These are phyloP conservation scores for Artemisia tridentata DNA, from an alignment of 129 eudicot genomes.

Conservation along the genomic window DNA sequence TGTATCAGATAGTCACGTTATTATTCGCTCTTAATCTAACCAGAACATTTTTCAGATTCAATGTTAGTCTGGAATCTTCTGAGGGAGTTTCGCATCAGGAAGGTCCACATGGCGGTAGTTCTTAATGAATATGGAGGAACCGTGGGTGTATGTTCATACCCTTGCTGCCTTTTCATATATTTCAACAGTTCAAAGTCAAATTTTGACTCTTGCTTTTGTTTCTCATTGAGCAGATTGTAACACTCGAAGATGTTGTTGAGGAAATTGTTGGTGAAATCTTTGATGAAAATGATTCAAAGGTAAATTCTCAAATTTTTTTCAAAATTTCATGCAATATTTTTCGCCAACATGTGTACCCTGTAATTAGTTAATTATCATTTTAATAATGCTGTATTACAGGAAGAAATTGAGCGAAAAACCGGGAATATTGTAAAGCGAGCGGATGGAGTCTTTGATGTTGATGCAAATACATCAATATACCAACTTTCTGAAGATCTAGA, in stretches of 20 bases:
- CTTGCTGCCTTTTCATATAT: conserved; percentile 19
- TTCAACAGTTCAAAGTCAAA: conserved; percentile 7
- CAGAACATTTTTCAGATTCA: conserved; percentile 47
- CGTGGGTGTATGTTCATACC: conserved; percentile 56
- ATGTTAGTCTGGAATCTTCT: conserved; percentile 77
- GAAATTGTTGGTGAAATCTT: conserved; percentile 80
- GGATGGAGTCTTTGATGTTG: conserved; percentile 69
- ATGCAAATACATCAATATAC: conserved; percentile 72
- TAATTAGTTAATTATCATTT: conserved; percentile 1
- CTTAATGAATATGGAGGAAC: conserved; percentile 84
- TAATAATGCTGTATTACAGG: conserved; percentile 37
- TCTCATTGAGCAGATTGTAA: conserved; percentile 51
- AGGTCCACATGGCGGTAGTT: conserved; percentile 83
- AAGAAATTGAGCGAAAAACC: conserved; percentile 68
- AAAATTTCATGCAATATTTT: not conserved
- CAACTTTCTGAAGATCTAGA: conserved; percentile 66
- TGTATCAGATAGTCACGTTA: not conserved
- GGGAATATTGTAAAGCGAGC: conserved; percentile 70
- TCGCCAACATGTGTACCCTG: not conserved
- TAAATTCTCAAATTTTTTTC: not conserved
- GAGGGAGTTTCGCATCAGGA: conserved; percentile 66
- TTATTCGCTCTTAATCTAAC: not conserved
- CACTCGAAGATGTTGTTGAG: conserved; percentile 74
- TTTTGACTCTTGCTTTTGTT: conserved; percentile 12
- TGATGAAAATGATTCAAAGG: conserved; percentile 76